Conservation (phyloP, 2,329 filamentous ascomycete genomes). For the Sporothrix globosa region DNA sequence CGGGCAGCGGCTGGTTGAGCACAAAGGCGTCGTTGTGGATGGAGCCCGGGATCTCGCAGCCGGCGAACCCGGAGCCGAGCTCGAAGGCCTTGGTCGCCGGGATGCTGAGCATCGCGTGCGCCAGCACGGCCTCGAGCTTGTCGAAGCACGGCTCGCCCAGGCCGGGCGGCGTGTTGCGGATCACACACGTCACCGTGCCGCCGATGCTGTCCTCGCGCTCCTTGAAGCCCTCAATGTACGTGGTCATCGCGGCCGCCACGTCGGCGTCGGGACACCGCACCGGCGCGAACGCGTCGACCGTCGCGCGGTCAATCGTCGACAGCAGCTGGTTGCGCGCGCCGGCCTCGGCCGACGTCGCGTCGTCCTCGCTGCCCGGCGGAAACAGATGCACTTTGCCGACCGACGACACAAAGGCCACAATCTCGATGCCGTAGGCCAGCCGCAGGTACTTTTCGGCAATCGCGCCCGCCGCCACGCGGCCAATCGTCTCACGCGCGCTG, state of each 20-base stretch:
- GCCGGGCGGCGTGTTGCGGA: slow-evolving; percentile 80
- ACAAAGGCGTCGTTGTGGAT: slow-evolving; percentile 90
- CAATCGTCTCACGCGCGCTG: slow-evolving; percentile 93
- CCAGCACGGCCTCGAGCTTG: slow-evolving; percentile 89
- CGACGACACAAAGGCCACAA: slow-evolving; percentile 85
- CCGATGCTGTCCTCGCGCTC: slow-evolving; percentile 87
- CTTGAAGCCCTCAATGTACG: slow-evolving; percentile 74
- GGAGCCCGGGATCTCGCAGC: slow-evolving; percentile 84
- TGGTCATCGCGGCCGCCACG: slow-evolving; percentile 71
- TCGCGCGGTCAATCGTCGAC: slow-evolving; percentile 69
- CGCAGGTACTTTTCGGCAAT: slow-evolving; percentile 91
- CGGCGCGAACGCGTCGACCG: slow-evolving; percentile 82
- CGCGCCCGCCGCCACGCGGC: slow-evolving; percentile 85
- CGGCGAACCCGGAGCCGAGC: slow-evolving; percentile 88
- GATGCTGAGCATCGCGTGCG: slow-evolving; percentile 92
- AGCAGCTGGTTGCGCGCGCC: slow-evolving; percentile 56
- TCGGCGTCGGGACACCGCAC: slow-evolving; percentile 79
- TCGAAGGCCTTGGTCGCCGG: slow-evolving; percentile 96
- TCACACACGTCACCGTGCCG: slow-evolving; percentile 91
- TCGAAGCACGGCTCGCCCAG: slow-evolving; percentile 94
- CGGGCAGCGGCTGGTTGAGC: slow-evolving; percentile 53
- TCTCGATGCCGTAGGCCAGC: slow-evolving; percentile 81
- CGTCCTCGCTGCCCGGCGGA: slow-evolving; percentile 45
- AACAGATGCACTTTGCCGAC: slow-evolving; percentile 81
- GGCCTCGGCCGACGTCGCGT: background rate